These are phyloP conservation scores for Sarcodon sp. DNA, from an alignment of 768 basidiomycete species.

Conservation along the genomic window DNA sequence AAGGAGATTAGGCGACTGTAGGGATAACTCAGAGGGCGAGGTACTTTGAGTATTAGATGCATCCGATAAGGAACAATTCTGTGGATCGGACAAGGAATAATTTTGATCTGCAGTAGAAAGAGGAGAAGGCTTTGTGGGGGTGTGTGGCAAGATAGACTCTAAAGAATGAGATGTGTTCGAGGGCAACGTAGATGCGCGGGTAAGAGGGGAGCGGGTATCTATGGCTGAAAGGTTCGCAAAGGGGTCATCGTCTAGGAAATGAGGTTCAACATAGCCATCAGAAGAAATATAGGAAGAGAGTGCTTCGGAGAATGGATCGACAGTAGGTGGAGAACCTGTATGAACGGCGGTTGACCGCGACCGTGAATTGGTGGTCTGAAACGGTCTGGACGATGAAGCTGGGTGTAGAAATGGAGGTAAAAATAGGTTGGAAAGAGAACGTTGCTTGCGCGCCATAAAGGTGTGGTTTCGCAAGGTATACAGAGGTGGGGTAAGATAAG, in stretches of 20 bases:
- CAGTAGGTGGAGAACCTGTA: constrained; percentile 9
- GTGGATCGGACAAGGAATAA: neutral
- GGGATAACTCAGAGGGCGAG: constrained; percentile 6
- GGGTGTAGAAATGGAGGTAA: constrained; percentile 31
- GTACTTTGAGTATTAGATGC: constrained; percentile 8
- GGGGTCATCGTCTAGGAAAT: constrained; percentile 59
- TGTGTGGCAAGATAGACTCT: neutral
- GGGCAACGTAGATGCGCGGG: constrained; percentile 5
- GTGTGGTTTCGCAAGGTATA: no score
- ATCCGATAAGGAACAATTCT: constrained; percentile 3
- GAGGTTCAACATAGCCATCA: constrained; percentile 9
- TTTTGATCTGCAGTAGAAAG: neutral
- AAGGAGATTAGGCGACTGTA: constrained; percentile 2
- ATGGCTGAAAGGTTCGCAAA: constrained; percentile 44
- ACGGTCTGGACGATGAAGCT: constrained; percentile 2
- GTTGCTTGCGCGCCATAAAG: no score
- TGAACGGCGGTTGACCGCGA: constrained; percentile 7
- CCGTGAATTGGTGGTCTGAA: constrained; percentile 1
- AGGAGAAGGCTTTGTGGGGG: constrained; percentile 4
- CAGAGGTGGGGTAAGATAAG: no score
- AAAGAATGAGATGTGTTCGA: constrained; percentile 6
- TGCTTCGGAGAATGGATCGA: constrained; percentile 1
- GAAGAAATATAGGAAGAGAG: constrained; percentile 1
- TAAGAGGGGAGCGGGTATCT: constrained; percentile 1
- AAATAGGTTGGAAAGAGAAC: constrained; percentile 15